A percentile compares a stretch with the other conserved stretches of the same genome.
phyloP scores from a whole-genome alignment of 495 filamentous ascomycete species.

The Penicillium simplicissimum region DNA sequence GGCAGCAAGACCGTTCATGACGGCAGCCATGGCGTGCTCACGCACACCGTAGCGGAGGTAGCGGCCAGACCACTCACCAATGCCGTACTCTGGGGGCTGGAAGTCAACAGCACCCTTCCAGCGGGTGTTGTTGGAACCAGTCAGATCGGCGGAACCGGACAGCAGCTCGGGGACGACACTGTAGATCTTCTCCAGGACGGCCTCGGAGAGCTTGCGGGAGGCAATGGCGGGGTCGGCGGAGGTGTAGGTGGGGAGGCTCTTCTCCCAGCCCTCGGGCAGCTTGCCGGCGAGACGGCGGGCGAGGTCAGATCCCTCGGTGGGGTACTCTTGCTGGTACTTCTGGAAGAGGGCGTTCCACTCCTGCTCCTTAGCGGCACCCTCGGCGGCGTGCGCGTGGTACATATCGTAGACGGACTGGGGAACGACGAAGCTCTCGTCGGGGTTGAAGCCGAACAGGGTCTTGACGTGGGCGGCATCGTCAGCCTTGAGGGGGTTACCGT shows the following conservation, averaged over 20 bases:
- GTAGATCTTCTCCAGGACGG: slow-evolving; percentile 87
- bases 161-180: slow-evolving; percentile 82
- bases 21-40: slow-evolving; percentile 95
- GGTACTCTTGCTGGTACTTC: slow-evolving; percentile 78
- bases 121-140: slow-evolving; percentile 95
- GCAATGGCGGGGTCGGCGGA: slow-evolving; percentile 81
- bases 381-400: slow-evolving; percentile 76
- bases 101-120: slow-evolving; percentile 98
- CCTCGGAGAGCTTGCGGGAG: slow-evolving; percentile 94
- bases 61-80: slow-evolving; percentile 86
- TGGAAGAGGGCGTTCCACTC: slow-evolving; percentile 94
- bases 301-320: slow-evolving; percentile 76
- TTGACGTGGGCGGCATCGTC: slow-evolving; percentile 93
- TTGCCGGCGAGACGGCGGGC: slow-evolving; percentile 76
- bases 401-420: slow-evolving; percentile 92
- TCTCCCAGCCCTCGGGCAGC: slow-evolving; percentile 97
- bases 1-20: slow-evolving; percentile 96
- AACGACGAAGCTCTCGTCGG: slow-evolving; percentile 88
- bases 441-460: slow-evolving; percentile 92
- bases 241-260: slow-evolving; percentile 88
- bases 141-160: slow-evolving; percentile 96
- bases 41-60: slow-evolving; percentile 98
- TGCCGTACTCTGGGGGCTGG: slow-evolving; percentile 81
- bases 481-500: slow-evolving; percentile 91
- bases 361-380: slow-evolving; percentile 86